Base-by-base conservation (phyloP, 495 filamentous ascomycete species). In the Aspergillus heteromorphus region DNA sequence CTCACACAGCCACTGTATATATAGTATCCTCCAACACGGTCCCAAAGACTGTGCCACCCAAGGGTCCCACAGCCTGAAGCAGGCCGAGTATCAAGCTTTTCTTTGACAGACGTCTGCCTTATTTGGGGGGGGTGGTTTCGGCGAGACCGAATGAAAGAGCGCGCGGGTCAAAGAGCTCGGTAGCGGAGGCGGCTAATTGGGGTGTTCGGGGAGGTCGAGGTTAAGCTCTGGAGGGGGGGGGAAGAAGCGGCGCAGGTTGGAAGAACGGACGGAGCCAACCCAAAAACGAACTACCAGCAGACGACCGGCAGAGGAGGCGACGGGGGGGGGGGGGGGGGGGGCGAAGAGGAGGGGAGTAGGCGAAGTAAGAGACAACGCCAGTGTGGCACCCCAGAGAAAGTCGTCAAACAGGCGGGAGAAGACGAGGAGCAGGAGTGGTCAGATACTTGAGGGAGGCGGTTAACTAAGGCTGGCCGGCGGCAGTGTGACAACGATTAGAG, bases 401-500 rank as follows among this genome's bases (percentile, higher is more conserved):
- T 45, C 23, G 43, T 47, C 23, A 29, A 47, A 29, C 21, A 45
- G 48, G 38, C 19, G 40, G 30, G n/a, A 36, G 29, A 1, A 56
- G 50, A 45, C 34, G 49, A 41, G 19, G 57, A 45, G 27, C 27
- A 41, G 51, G 54, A 53, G 52, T 54, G 54, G 56, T 54, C 45
- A 40, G 48, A 51, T 51, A 47, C 53, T 49, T 56, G 52, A 40
- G 31, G 48, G 48, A 40, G 60, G 61, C 65, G 62, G 65, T 57
- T 67, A 67, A 54, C 49, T 54, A 31, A 51, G 51, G 53, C 38
- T 62, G 53, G 53, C 50, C 36, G 60, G 63, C 69, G 64, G 67
- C 64, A 67, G 60, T 63, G 67, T 61, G 62, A 68, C 63, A 49
- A 58, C 58, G 56, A 41, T 58, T 42, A 64, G 51, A 57, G 62